Evolutionary conservation across 2,329 filamentous ascomycete species (phyloP).

Genomic region (Xylaria multiplex): DNA sequence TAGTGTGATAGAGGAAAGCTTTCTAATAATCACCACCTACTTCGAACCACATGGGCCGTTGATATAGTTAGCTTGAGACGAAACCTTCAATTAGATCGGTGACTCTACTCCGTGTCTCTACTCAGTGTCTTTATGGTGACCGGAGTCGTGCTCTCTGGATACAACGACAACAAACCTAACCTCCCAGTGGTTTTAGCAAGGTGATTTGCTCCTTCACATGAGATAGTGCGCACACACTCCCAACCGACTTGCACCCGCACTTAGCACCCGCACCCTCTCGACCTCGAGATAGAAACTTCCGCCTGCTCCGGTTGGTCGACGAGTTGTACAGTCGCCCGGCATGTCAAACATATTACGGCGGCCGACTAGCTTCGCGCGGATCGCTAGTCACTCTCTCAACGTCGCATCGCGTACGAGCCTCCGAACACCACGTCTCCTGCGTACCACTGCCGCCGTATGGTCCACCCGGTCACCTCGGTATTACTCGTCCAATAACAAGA

Average conservation of each 20-base stretch:
- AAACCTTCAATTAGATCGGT: constrained; percentile 27
- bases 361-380: constrained; percentile 45
- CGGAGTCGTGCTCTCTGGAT: constrained; percentile 2
- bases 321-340: constrained; percentile 41
- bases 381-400: constrained; percentile 42
- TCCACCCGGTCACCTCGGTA: constrained; percentile 39
- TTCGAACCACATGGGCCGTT: constrained; percentile 27
- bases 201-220: constrained; percentile 35
- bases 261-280: constrained; percentile 24
- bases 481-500: constrained; percentile 43
- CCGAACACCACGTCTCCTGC: constrained; percentile 42
- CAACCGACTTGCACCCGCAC: constrained; percentile 26
- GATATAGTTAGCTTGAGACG: constrained; percentile 36
- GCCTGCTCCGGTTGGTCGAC: constrained; percentile 38
- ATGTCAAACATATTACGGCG: constrained; percentile 50
- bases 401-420: constrained; percentile 42
- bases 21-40: constrained; percentile 43
- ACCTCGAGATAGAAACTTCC: constrained; percentile 33
- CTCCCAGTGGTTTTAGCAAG: constrained; percentile 1
- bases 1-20: constrained; percentile 37
- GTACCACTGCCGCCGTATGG: constrained; percentile 43
- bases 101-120: background rate
- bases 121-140: constrained; percentile 1
- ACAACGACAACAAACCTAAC: background rate
- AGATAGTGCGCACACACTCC: constrained; percentile 37